phyloP scores from a whole-genome alignment of 2,329 filamentous ascomycete species.

The Pseudocercospora eumusae region DNA sequence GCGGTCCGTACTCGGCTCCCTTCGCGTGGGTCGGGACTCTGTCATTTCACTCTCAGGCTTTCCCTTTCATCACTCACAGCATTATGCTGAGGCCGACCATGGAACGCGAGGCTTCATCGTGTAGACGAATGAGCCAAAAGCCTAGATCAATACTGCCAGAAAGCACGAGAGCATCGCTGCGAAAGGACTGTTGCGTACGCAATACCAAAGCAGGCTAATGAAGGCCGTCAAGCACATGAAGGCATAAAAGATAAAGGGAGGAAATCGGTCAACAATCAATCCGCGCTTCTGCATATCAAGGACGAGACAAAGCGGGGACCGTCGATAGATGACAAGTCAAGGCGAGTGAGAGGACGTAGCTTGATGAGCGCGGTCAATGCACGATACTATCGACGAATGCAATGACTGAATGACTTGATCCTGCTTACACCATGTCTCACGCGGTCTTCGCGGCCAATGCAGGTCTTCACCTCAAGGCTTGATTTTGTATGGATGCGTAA shows the following conservation, averaged over 20 bases:
- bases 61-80: too few species aligned
- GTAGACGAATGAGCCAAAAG: too few species aligned
- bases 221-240: conserved; percentile 40
- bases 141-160: too few species aligned
- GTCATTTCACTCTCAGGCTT: too few species aligned
- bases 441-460: neutral
- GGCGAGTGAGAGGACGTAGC: neutral
- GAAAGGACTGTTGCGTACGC: conserved; percentile 40
- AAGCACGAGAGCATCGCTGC: too few species aligned
- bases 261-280: conserved; percentile 5
- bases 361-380: neutral
- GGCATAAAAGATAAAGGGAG: conserved; percentile 16
- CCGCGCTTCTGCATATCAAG: neutral
- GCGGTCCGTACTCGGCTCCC: neutral
- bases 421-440: conserved; percentile 1
- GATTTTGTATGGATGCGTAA: neutral
- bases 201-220: conserved; percentile 54
- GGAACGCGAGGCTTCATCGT: too few species aligned
- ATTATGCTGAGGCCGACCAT: too few species aligned
- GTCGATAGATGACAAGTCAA: neutral
- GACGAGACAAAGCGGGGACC: neutral
- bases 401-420: neutral
- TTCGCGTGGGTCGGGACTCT: neutral
- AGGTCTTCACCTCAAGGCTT: neutral
- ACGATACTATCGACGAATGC: neutral